phyloP scores from a whole-genome alignment of 306 rosid genomes.

The Albizia julibrissin region DNA sequence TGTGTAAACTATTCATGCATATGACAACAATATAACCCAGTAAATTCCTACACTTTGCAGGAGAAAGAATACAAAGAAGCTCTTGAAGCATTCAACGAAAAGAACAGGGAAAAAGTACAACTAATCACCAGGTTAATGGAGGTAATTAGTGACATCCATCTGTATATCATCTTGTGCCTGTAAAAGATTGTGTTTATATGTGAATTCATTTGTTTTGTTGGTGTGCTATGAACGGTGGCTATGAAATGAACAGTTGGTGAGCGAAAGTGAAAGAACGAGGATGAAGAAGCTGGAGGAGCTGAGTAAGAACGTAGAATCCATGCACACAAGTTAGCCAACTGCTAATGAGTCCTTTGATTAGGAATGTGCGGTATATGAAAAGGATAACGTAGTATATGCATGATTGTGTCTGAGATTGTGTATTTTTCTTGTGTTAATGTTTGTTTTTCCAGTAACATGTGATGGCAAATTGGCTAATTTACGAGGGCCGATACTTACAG shows the following conservation, averaged over 20 bases:
- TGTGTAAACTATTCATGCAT: neutral
- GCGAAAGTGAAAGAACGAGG: conserved; percentile 92
- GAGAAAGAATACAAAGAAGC: conserved; percentile 98
- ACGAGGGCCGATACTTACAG: conserved; percentile 59
- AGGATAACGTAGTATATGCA: conserved; percentile 58
- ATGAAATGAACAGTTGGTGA: conserved; percentile 44
- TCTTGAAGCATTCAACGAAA: conserved; percentile 93
- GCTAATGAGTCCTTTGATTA: conserved; percentile 58
- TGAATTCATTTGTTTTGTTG: neutral
- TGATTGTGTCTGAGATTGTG: conserved; percentile 64
- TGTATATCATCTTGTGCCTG: neutral
- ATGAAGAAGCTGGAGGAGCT: conserved; percentile 99
- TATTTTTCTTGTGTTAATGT: conserved; percentile 60
- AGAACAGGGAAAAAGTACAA: conserved; percentile 97
- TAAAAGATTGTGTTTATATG: neutral
- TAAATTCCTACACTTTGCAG: conserved; percentile 39
- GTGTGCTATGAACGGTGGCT: conserved; percentile 38
- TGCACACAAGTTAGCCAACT: conserved; percentile 51
- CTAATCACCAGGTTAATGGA: conserved; percentile 59
- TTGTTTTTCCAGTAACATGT: conserved; percentile 55
- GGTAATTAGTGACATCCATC: conserved; percentile 34
- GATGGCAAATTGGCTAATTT: conserved; percentile 57
- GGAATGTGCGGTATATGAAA: conserved; percentile 88
- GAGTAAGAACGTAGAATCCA: conserved; percentile 88
- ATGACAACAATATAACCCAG: neutral